These are phyloP conservation scores for Iris macrosiphon DNA, from an alignment of 106 monocot species.

Conservation along the genomic window DNA sequence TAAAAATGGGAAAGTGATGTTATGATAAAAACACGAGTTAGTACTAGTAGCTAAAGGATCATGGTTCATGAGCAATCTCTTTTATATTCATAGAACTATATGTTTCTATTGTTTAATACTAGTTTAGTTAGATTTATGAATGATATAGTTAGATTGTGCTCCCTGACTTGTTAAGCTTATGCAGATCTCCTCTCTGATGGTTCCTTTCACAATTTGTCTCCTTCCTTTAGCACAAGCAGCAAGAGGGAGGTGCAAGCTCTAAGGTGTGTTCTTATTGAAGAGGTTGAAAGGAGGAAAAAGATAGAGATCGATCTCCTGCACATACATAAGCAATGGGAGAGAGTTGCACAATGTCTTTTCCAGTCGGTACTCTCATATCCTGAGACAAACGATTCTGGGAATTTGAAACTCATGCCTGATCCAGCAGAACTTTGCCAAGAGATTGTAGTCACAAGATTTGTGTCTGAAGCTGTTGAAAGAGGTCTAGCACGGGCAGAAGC, in stretches of 20 bases:
- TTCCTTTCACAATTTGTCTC: conserved; percentile 30
- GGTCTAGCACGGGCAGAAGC: conserved; percentile 29
- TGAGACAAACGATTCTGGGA: neutral
- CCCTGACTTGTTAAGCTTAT: neutral
- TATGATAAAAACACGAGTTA: too few species aligned
- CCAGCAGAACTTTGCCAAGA: conserved; percentile 23
- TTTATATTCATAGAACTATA: too few species aligned
- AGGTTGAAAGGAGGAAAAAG: conserved; percentile 18
- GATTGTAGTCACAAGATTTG: conserved; percentile 20
- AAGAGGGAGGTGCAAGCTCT: conserved; percentile 29
- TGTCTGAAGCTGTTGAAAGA: conserved; percentile 32
- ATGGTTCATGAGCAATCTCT: too few species aligned
- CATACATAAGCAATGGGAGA: conserved; percentile 26
- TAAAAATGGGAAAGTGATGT: too few species aligned
- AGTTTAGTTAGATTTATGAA: too few species aligned
- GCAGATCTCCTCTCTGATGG: conserved; percentile 56
- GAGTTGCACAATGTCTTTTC: conserved; percentile 11
- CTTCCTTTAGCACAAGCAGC: conserved; percentile 7
- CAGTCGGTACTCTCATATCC: conserved; percentile 10
- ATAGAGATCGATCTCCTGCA: conserved; percentile 19
- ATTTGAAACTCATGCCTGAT: conserved; percentile 19
- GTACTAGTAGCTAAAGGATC: too few species aligned
- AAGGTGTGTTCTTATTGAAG: conserved; percentile 21
- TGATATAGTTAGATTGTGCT: conserved; percentile 13
- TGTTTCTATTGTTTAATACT: too few species aligned